Conservation (phyloP, 345 rosid species). For the Gossypium herbaceum region DNA sequence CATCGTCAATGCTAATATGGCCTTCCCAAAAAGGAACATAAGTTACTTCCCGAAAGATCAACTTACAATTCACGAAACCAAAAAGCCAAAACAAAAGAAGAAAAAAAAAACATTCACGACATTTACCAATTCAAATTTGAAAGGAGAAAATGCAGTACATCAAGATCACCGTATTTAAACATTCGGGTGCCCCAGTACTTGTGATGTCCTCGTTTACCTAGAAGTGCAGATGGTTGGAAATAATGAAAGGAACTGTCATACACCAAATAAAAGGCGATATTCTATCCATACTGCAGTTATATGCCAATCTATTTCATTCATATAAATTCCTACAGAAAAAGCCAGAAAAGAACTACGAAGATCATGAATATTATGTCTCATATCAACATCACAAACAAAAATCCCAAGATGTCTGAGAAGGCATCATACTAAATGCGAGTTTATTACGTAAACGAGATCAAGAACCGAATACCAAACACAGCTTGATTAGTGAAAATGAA, state of each 20-base stretch:
- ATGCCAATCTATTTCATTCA: background rate
- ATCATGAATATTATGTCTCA: background rate
- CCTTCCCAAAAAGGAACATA: background rate
- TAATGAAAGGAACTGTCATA: background rate
- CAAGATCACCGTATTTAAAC: constrained; percentile 90
- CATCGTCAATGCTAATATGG: constrained; percentile 24
- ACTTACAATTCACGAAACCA: constrained; percentile 1
- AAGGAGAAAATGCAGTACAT: constrained; percentile 83
- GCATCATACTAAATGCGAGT: background rate
- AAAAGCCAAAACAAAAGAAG: background rate
- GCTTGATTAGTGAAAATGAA: background rate
- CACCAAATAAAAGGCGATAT: background rate
- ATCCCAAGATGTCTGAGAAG: background rate
- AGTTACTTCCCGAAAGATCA: background rate
- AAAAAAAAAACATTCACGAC: constrained; percentile 1
- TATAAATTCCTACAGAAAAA: background rate
- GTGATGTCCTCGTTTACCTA: constrained; percentile 96
- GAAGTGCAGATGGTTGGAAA: constrained; percentile 15
- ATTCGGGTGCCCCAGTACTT: constrained; percentile 97
- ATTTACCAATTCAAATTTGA: constrained; percentile 93
- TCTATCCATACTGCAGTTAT: background rate
- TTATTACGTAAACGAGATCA: background rate
- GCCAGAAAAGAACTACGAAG: background rate
- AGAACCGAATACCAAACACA: background rate
- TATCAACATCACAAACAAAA: background rate